A percentile compares a stretch with the other conserved stretches of the same genome.
Conservation (phyloP, 1,284 basidiomycete species). For the Cryptococcus sp. region DNA sequence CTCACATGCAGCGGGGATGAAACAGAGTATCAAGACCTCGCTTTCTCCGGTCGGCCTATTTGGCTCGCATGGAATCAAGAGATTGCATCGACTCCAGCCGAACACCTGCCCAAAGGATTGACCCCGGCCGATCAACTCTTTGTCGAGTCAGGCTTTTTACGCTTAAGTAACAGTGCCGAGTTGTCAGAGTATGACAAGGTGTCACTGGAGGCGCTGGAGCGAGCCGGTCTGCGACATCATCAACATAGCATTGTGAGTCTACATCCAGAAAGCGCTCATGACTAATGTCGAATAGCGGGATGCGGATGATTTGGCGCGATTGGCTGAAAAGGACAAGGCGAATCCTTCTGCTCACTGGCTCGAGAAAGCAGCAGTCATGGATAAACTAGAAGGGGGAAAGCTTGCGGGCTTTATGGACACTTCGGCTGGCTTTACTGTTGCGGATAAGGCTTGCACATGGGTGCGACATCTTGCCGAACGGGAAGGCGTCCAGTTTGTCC, state of each 20-base stretch:
- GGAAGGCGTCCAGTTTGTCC: conserved; percentile 20
- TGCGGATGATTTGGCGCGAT: conserved; percentile 4
- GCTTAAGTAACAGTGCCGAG: conserved; percentile 9
- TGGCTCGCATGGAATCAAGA: conserved; percentile 24
- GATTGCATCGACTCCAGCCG: conserved; percentile 13
- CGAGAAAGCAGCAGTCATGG: conserved; percentile 3
- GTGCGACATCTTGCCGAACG: conserved; percentile 14
- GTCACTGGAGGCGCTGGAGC: conserved; percentile 15
- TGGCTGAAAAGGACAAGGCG: conserved; percentile 7
- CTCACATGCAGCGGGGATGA: conserved; percentile 12
- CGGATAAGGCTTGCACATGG: conserved; percentile 26
- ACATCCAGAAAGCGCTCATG: too few relatives aligned
- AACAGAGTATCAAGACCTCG: conserved; percentile 25
- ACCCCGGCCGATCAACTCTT: conserved; percentile 17
- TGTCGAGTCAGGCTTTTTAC: conserved; percentile 17
- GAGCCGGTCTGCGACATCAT: conserved; percentile 18
- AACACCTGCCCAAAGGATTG: conserved; percentile 18
- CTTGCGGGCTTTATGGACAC: conserved; percentile 22
- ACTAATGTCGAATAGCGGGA: conserved; percentile 8
- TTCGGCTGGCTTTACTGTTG: conserved; percentile 23
- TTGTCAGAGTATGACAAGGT: conserved; percentile 15
- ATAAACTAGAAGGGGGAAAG: conserved; percentile 7
- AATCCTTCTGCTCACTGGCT: conserved; percentile 10
- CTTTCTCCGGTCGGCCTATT: conserved; percentile 16
- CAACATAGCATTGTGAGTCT: conserved; percentile 15